Evolutionary conservation across 2,329 filamentous ascomycete species (phyloP).

Genomic region (Verticillium nonalfalfae): DNA sequence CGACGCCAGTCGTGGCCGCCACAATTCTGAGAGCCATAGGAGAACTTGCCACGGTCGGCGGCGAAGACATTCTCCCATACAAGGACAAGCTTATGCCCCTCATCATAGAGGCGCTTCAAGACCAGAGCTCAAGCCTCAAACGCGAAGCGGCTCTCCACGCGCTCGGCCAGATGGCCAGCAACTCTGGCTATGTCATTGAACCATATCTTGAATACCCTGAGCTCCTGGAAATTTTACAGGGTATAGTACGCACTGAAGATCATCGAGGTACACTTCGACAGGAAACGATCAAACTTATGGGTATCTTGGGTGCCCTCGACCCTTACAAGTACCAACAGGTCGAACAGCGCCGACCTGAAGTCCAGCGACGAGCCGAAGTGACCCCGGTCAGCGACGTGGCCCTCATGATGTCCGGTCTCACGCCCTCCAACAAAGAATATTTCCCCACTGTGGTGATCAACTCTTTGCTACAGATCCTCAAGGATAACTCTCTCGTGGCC

Average conservation of each 20-base stretch:
- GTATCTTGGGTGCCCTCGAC: constrained; percentile 89
- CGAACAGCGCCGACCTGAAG: constrained; percentile 80
- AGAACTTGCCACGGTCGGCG: constrained; percentile 87
- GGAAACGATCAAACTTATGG: constrained; percentile 94
- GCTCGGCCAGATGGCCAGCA: constrained; percentile 86
- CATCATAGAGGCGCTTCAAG: constrained; percentile 88
- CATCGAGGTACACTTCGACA: constrained; percentile 79
- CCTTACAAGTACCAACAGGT: constrained; percentile 96
- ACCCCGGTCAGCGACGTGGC: constrained; percentile 83
- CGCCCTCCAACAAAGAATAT: constrained; percentile 95
- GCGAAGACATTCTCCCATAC: constrained; percentile 88
- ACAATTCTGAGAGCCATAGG: constrained; percentile 95
- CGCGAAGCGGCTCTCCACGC: constrained; percentile 87
- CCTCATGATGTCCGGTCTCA: constrained; percentile 95
- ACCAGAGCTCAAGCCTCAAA: constrained; percentile 85
- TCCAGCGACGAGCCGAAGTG: constrained; percentile 58
- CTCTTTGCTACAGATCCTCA: constrained; percentile 84
- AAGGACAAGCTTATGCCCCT: constrained; percentile 91
- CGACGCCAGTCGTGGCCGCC: constrained; percentile 80
- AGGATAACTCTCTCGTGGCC: constrained; percentile 81
- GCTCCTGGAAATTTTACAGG: constrained; percentile 84
- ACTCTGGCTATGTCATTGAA: constrained; percentile 94
- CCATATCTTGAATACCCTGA: constrained; percentile 95
- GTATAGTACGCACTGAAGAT: constrained; percentile 85
- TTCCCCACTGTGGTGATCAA: constrained; percentile 98